Base-by-base conservation (phyloP, 164 flowering plant species). In the Tinospora cordifolia region DNA sequence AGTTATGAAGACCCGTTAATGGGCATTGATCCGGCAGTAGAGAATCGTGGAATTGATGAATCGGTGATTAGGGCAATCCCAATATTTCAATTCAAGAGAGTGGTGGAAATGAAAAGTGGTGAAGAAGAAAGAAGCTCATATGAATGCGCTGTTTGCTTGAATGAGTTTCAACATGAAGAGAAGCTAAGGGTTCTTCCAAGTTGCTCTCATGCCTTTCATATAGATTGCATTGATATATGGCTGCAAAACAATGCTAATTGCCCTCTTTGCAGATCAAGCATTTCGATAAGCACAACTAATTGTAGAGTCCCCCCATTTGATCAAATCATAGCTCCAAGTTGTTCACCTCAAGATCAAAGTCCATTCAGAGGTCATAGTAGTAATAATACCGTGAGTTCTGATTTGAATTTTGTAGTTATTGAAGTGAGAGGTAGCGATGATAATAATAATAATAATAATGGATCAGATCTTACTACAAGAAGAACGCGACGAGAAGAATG, bases 141-240 rank as follows among this genome's bases (percentile, higher is more conserved):
- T 36, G 98, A 94, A 27, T 94, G 98, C 65, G 90, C 92, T 0
- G 97, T 94, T 68, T 94, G 98, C 75, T 76, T 94, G 75, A 84
- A 74, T 64, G 97, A 93, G 76, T 93, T 90, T 70, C 84, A 81
- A 51, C 91, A 90, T 63, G 85, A 82, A 2, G 98, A 93, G 84
- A 91, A 79, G 78, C 84, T 93, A 4, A 78, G 92, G 63, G 75
- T 79, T 6, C 83, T 93, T 25, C 97, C 98, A 27, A 84, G 83
- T 27, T 93, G 98, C 68, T 57, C 73, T 54, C 98, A 93, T 68
- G 84, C 82, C 6, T 93, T 93, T 63, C 98, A 93, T 67, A 86
- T 91, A 6, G 98, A 93, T 58, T 93, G 98, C 76, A 89, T 93
- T 47, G 98, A 93, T 65, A 82, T 87, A 17, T 93, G 98, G 98